These are phyloP conservation scores for Globisporangium yorkense DNA, from an alignment of 352 stramenopile species.

Conservation along the genomic window DNA sequence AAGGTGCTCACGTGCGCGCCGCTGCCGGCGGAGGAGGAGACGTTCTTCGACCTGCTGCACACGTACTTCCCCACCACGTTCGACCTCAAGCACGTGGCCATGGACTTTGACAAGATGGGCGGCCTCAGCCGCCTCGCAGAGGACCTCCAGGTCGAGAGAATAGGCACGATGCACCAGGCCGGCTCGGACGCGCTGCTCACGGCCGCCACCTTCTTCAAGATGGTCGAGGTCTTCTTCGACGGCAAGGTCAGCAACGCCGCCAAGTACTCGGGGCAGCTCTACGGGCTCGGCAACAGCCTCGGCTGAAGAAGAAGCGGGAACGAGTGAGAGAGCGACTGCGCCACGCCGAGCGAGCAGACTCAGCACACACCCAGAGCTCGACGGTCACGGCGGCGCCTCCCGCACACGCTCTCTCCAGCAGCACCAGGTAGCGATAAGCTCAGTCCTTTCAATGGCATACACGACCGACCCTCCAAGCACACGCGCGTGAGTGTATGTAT, in stretches of 20 bases:
- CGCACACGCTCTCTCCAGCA: too few relatives aligned
- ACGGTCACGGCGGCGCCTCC: not conserved
- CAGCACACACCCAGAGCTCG: not conserved
- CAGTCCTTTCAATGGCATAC: too few relatives aligned
- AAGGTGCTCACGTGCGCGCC: slow-evolving; percentile 93
- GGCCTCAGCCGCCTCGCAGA: slow-evolving; percentile 96
- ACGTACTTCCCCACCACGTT: slow-evolving; percentile 99
- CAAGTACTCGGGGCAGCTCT: slow-evolving; percentile 86
- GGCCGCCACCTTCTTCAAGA: slow-evolving; percentile 90
- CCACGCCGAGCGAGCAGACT: slow-evolving; percentile 2
- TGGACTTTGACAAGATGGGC: slow-evolving; percentile 96
- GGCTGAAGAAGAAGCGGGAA: slow-evolving; percentile 9
- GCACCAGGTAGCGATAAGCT: too few relatives aligned
- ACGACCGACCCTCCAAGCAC: too few relatives aligned
- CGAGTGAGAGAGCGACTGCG: too few relatives aligned
- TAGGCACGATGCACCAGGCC: slow-evolving; percentile 99
- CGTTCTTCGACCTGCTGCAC: slow-evolving; percentile 97
- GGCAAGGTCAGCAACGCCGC: slow-evolving; percentile 74
- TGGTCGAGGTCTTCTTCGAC: slow-evolving; percentile 87
- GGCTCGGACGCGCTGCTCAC: slow-evolving; percentile 97
- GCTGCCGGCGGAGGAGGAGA: slow-evolving; percentile 84
- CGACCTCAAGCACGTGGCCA: slow-evolving; percentile 99
- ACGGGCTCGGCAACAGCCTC: slow-evolving; percentile 72
- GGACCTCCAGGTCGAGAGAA: slow-evolving; percentile 95
- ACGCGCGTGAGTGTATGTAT: too few relatives aligned